Conservation (phyloP, 192 early-diverging fungal genomes). For the Backusella circina region DNA sequence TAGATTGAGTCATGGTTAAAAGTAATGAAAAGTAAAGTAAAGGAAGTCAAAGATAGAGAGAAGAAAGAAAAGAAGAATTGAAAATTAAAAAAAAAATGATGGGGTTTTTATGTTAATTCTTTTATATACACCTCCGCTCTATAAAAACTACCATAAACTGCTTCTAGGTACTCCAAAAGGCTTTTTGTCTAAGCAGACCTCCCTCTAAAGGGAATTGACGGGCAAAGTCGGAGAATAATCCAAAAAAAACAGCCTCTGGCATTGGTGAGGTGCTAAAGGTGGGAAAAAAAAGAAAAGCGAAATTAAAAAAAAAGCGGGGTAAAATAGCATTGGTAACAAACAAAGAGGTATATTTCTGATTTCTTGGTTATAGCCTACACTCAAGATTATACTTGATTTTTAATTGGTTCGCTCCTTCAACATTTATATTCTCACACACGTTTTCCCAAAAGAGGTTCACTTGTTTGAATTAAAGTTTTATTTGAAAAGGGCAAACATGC, state of each 20-base stretch:
- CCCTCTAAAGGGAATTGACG: slow-evolving; percentile 2
- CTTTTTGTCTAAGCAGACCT: background rate
- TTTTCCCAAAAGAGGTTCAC: background rate
- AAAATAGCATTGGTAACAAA: slow-evolving; percentile 2
- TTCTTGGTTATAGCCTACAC: background rate
- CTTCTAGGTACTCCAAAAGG: slow-evolving; percentile 1
- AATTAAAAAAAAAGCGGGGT: slow-evolving; percentile 1
- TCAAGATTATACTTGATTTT: background rate
- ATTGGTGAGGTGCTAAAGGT: slow-evolving; percentile 2
- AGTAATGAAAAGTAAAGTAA: background rate
- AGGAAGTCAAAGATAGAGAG: background rate
- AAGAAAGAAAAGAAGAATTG: background rate
- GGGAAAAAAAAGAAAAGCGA: background rate
- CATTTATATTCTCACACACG: slow-evolving; percentile 3
- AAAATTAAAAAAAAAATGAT: slow-evolving; percentile 6
- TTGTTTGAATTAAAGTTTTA: background rate
- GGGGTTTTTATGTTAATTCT: background rate
- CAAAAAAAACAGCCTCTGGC: background rate
- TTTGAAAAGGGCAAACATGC: background rate
- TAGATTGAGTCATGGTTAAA: background rate
- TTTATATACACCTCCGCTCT: background rate
- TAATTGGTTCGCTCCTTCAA: background rate
- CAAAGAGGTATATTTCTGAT: slow-evolving; percentile 5
- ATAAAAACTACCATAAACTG: slow-evolving; percentile 9
- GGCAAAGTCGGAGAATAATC: slow-evolving; percentile 2